Base-by-base conservation (phyloP, 352 stramenopile species). In the Thalassiosira exigua region DNA sequence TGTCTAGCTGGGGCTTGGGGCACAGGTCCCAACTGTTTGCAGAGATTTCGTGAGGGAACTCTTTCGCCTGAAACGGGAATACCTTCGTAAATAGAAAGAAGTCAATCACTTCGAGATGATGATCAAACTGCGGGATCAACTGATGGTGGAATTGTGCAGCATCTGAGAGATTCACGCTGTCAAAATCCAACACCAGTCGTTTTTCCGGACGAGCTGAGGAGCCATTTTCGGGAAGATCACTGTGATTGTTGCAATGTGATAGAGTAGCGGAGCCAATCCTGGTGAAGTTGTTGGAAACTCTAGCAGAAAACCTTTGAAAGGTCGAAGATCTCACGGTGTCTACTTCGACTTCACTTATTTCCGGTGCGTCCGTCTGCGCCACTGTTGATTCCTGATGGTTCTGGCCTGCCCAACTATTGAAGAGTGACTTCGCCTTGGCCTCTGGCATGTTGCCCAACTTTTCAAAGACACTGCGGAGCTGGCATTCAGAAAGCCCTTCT, bases 31-130 rank as follows among this genome's bases (percentile, higher is more conserved):
- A 42, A 19, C 26, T 30, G 14, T 57, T 60, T 1, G 29, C 14
- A 17, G 46, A 9, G 2, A 69, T 59, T 24, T 58, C 14, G 9
- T 69, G 42, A 7, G 41, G 60, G 19, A 59, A 69, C 33, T 69
- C 41, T 27, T 69, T 69, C 4, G 60, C 60, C n/a, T 58, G 46
- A 4, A 46, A 39, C 22, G 60, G 60, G 57, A 69, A 69, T 5
- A 69, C 24, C 19, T 30, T 59, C 0, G 14, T 11, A 4, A 48
- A 17, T 2, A 69, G 60, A 1, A 4, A 69, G 19, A 69, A 69
- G 12, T 69, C 24, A 19, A 69, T 69, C 3, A 58, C 42, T 32
- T 44, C 46, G 0, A 69, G 27, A 44, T 69, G 60, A 44, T 59
- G 19, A 21, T 22, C 3, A 29, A 69, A 69, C 14, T 11, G 3